These are phyloP conservation scores for Funneliformis caledonium DNA, from an alignment of 371 early-diverging fungal species.

Conservation along the genomic window DNA sequence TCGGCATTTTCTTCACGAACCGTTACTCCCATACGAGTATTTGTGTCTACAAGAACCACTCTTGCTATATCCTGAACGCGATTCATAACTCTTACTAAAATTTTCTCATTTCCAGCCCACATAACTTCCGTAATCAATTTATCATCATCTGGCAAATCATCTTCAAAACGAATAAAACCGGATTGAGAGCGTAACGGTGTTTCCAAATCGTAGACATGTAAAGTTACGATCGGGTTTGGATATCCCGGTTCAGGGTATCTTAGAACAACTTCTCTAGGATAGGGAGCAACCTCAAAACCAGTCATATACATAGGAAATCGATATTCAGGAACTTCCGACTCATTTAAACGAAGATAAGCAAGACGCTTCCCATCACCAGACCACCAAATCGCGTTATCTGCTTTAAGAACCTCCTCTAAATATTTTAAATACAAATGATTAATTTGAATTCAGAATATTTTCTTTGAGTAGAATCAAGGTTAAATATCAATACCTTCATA, in stretches of 20 bases:
- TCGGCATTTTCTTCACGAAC: constrained; percentile 61
- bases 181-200: constrained; percentile 40
- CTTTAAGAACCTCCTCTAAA: constrained; percentile 81
- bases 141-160: constrained; percentile 71
- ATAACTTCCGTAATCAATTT: constrained; percentile 78
- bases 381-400: constrained; percentile 85
- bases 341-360: constrained; percentile 88
- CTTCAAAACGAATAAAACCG: constrained; percentile 36
- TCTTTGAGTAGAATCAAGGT: not conserved
- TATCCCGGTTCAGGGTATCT: constrained; percentile 92
- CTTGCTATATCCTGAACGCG: constrained; percentile 85
- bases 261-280: constrained; percentile 74
- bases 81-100: constrained; percentile 85
- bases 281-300: constrained; percentile 53
- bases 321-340: constrained; percentile 81
- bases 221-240: constrained; percentile 81
- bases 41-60: constrained; percentile 58
- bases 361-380: constrained; percentile 81
- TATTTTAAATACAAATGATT: not conserved
- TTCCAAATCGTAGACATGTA: constrained; percentile 64
- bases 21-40: constrained; percentile 45
- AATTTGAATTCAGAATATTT: not conserved
- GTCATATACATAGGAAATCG: constrained; percentile 70
- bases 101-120: constrained; percentile 74
- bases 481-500: constrained; percentile 69